A percentile compares a stretch with the other conserved stretches of the same genome.
Evolutionary conservation across 495 filamentous ascomycete species (phyloP).

Genomic region (Bombardia bombarda): DNA sequence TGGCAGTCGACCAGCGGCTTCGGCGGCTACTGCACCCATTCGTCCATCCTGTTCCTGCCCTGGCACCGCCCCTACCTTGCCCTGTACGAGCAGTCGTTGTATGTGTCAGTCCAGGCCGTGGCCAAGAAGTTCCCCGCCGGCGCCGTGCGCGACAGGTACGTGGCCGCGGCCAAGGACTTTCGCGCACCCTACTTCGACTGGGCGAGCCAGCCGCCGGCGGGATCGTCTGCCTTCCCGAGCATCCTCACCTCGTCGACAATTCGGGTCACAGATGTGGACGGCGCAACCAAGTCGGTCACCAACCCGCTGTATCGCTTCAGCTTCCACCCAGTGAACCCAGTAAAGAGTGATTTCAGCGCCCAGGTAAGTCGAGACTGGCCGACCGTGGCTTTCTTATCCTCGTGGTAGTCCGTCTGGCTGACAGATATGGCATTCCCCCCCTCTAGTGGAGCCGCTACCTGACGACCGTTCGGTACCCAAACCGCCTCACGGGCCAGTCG

Average conservation of each 20-base stretch:
- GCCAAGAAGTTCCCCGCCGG: conserved; percentile 36
- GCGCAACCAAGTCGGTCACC: conserved; percentile 16
- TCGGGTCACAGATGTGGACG: conserved; percentile 28
- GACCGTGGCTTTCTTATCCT: no score
- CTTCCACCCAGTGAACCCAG: conserved; percentile 21
- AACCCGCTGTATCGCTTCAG: conserved; percentile 34
- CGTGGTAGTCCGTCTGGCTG: no score
- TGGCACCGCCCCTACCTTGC: conserved; percentile 66
- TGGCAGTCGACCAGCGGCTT: conserved; percentile 22
- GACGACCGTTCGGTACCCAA: conserved; percentile 18
- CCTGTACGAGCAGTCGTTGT: conserved; percentile 50
- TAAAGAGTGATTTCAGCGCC: conserved; percentile 12
- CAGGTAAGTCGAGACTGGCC: no score
- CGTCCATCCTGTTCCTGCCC: conserved; percentile 54
- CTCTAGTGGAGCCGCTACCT: conserved; percentile 16
- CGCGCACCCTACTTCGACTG: conserved; percentile 54
- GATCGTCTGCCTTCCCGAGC: conserved; percentile 18
- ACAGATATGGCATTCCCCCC: neutral
- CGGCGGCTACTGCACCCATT: conserved; percentile 57
- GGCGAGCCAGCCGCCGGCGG: conserved; percentile 29
- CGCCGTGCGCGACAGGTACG: conserved; percentile 35
- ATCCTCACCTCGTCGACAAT: conserved; percentile 27
- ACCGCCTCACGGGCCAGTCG: conserved; percentile 9
- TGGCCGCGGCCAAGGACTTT: conserved; percentile 38
- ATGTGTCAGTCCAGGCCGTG: conserved; percentile 41